Evolutionary conservation across 1,284 basidiomycete genomes (phyloP), one percentile per base, ranked within the genome.

Genomic region (Pyrrhoderma noxium): DNA sequence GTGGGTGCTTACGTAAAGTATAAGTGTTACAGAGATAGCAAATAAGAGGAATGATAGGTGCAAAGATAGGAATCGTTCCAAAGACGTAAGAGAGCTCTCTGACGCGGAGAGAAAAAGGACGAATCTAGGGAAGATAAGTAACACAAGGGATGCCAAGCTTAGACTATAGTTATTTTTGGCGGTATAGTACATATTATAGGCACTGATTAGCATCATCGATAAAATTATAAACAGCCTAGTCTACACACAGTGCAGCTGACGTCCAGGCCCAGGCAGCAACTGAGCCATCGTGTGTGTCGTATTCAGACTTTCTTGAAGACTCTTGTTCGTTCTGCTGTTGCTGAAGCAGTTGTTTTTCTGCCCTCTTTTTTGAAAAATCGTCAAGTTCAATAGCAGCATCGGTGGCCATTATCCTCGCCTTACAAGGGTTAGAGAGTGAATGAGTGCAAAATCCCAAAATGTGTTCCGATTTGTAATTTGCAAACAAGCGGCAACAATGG

Each of bases 21-120:
- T 49, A 8, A 63, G 49, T 3, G 56, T 57, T 8, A 60, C 42
- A 14, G 62, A 52, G 13, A 61, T 35, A 11, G 57, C 58, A 38
- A 63, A 46, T 8, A 63, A 53, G 14, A 64, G 57, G 18, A 65
- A 59, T 8, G 58, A 60, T 35, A 64, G 53, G 21, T 65, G 63
- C 7, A 54, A 54, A 5, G 58, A 57, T n/a, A 65, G 56, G 57
- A 61, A 64, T 4, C 52, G 31, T 48, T 65, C 63, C 35, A 65
- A 55, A 8, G 61, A 50, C 21, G 62, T 63, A 21, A 65, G 54
- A 14, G 49, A 47, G 25, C 59, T 56, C 18, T 60, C 55, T 14
- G 57, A 53, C 8, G 49, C 39, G 16, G 57, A 57, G 34, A 58
- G 43, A 45, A 58, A 58, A 8, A 58, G 44, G 9, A 58, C 44